Evolutionary conservation across 2,329 filamentous ascomycete genomes (phyloP).

Genomic region (Hyphodiscus sp.): DNA sequence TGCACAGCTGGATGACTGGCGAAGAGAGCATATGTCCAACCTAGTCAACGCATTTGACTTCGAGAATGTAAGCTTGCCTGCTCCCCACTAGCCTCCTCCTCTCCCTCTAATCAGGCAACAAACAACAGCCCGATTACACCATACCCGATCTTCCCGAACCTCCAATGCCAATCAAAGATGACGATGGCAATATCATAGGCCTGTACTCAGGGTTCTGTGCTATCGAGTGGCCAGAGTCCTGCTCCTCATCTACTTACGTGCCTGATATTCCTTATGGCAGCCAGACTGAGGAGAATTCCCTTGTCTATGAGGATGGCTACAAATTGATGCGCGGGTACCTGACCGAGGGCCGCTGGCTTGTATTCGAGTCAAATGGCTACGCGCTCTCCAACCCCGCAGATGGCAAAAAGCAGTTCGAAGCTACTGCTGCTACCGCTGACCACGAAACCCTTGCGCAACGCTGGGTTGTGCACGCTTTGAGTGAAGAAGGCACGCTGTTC

Average conservation of each 20-base stretch:
- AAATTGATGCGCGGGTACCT: conserved; percentile 44
- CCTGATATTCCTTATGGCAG: conserved; percentile 41
- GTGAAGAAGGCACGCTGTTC: conserved; percentile 25
- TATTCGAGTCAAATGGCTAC: conserved; percentile 38
- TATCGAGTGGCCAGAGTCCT: conserved; percentile 33
- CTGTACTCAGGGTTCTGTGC: conserved; percentile 7
- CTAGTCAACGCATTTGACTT: conserved; percentile 41
- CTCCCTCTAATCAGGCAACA: background rate
- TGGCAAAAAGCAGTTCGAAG: conserved; percentile 16
- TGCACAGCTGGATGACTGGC: conserved; percentile 37
- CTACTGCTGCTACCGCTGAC: conserved; percentile 22
- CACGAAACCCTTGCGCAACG: conserved; percentile 40
- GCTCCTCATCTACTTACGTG: conserved; percentile 23
- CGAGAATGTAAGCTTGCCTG: conserved; percentile 8
- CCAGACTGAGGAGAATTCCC: conserved; percentile 24
- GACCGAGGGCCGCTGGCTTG: conserved; percentile 48
- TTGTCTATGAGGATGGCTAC: conserved; percentile 43
- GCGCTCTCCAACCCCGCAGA: conserved; percentile 33
- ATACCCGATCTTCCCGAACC: conserved; percentile 40
- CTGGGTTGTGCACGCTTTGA: conserved; percentile 40
- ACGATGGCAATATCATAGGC: conserved; percentile 29
- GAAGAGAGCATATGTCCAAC: conserved; percentile 41
- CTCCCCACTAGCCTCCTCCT: background rate
- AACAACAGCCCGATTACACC: conserved; percentile 36
- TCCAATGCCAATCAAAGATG: conserved; percentile 35